Evolutionary conservation across 2,329 filamentous ascomycete genomes (phyloP).

Genomic region (Botrytis elliptica): DNA sequence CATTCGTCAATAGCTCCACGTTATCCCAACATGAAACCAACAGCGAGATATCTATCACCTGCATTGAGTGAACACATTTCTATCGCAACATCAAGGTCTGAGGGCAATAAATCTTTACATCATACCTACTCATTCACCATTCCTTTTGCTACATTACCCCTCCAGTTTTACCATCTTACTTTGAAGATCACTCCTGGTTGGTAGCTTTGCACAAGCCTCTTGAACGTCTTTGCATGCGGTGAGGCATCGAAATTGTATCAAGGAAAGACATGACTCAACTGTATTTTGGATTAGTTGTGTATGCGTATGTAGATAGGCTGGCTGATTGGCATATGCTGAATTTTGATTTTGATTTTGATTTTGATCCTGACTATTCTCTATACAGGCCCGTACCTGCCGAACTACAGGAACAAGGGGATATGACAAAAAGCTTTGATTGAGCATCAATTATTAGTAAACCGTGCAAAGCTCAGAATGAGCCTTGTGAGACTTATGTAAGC

Average conservation of each 20-base stretch:
- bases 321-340: background rate
- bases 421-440: background rate
- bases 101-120: background rate
- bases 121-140: background rate
- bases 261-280: background rate
- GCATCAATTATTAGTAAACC: background rate
- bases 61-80: background rate
- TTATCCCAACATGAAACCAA: background rate
- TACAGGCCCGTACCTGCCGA: background rate
- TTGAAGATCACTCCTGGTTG: slow-evolving; percentile 2
- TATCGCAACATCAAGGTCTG: background rate
- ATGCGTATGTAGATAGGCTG: background rate
- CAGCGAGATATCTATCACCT: slow-evolving; percentile 4
- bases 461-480: background rate
- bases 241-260: background rate
- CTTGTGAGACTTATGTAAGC: background rate
- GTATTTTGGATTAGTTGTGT: background rate
- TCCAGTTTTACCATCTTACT: background rate
- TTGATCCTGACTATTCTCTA: background rate
- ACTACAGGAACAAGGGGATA: background rate
- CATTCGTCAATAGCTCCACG: background rate
- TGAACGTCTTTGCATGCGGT: slow-evolving; percentile 10
- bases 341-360: background rate
- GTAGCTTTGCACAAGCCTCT: background rate
- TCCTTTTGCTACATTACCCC: background rate